Base-by-base conservation (phyloP, 768 basidiomycete species). In the Pholiota microspora region DNA sequence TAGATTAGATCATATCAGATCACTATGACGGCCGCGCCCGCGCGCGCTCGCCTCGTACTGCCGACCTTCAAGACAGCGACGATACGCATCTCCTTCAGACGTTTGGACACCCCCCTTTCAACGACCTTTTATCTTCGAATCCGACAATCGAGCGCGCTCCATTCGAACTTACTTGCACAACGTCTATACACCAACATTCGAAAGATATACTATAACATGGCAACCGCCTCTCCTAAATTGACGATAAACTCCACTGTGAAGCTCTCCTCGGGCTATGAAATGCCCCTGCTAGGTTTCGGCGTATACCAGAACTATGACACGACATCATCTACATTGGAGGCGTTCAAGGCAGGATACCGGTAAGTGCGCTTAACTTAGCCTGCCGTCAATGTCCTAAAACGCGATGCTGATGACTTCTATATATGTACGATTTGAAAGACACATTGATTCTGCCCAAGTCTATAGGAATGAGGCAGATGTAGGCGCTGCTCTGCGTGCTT, bases 401-500 rank as follows among this genome's bases (percentile, higher is more conserved):
- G 28, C 18, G 32, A n/a, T 38, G 24, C 25, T n/a, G 46, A 27
- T 36, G 10, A 38, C 35, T 73, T 77, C 84, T 81, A 56, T 23
- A 21, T 46, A 40, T 50, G 28, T 52, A 31, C n/a, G n/a, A 31
- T 6, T 31, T 31, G 12, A 31, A 31, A 88, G 89, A 52, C 90
- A 89, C 54, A 71, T 91, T 38, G 90, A 92, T 66, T 80, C 86
- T 0, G 90, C 90, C 1, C 85, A 86, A 58, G 71, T 74, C 31
- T 92, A 91, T 65, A 72, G 70, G 53, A 89, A 88, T 56, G 86
- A 89, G 64, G 75, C 74, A 2, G 73, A 73, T 7, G 86, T 88
- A 12, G 85, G 82, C 1, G 74, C 78, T 24, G 85, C 85, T 1
- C 65, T 87, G 21, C 71, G 72, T 54, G 82, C 82, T 51, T 83